phyloP scores from a whole-genome alignment of 768 basidiomycete species.

The Naganishia randhawae region DNA sequence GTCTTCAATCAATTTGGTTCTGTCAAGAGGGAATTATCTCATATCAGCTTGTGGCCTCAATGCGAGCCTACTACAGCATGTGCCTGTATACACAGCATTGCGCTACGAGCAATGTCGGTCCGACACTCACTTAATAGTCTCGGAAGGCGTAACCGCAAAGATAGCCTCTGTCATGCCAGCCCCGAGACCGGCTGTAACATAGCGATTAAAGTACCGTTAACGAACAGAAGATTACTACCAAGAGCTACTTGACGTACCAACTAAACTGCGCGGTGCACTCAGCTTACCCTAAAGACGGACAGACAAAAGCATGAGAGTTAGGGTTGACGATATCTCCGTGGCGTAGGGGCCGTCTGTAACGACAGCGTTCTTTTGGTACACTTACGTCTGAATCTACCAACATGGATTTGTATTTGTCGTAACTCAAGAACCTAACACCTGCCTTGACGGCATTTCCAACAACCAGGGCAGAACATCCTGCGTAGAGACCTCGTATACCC shows the following conservation, averaged over 20 bases:
- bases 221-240: not conserved
- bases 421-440: conserved; percentile 89
- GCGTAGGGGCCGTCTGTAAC: not conserved
- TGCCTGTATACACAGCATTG: not conserved
- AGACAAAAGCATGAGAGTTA: too few relatives aligned
- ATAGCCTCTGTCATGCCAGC: conserved; percentile 90
- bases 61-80: too few relatives aligned
- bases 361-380: not conserved
- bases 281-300: conserved; percentile 76
- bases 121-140: conserved; percentile 85
- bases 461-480: conserved; percentile 82
- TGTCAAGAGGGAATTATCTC: conserved; percentile 45
- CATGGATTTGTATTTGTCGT: conserved; percentile 82
- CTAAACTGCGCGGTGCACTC: conserved; percentile 73
- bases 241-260: conserved; percentile 56
- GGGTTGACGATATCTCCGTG: not conserved
- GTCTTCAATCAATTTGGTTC: conserved; percentile 96
- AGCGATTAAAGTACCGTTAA: not conserved
- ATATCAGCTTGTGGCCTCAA: conserved; percentile 1
- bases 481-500: conserved; percentile 83
- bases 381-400: conserved; percentile 78
- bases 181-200: conserved; percentile 52
- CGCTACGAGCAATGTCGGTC: not conserved
- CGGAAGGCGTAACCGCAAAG: conserved; percentile 92
- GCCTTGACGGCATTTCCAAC: conserved; percentile 91